Evolutionary conservation across 2,329 filamentous ascomycete species (phyloP), one percentile per base, ranked within the genome.

Genomic region (Fusarium multiceps): DNA sequence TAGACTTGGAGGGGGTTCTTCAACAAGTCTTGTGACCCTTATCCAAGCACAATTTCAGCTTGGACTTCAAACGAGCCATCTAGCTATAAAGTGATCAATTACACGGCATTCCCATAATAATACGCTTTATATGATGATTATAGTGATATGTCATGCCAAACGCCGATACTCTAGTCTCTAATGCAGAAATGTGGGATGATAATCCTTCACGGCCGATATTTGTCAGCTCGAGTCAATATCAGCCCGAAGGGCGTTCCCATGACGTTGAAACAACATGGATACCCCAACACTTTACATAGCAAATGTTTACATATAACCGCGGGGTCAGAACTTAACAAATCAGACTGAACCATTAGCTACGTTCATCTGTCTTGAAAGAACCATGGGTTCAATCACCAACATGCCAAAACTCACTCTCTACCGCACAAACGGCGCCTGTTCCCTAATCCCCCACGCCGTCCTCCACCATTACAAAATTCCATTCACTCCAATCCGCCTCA

Each of bases 401-500:
- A 69, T 74, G 55, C 45, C 76, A 4, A 55, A 62, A 11, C 46
- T 78, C 1, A 77, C 71, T 11, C 74, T 81, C 8, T 81, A 80
- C 61, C 67, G 66, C 14, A 58, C 45, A 25, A 69, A 76, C 25
- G 77, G 77, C 23, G 55, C 78, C 9, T 80, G 78, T 56, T 73
- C 79, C 11, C 28, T 79, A 2, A 70, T 73, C 6, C 63, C 77
- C 0, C 75, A 80, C 28, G 59, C 71, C 2, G 54, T 82, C n/a
- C 71, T 81, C 2, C 57, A 57, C 0, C 76, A 81, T 23, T 71
- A 77, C 27, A 67, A 55, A 4, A 71, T 80, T 5, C 74, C 76
- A 0, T 76, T 77, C 40, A 51, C 45, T 1, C 13, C 34, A 1
- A 56, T 79, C 2, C 58, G 48, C 1, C 72, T 80, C 58, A 66